A percentile compares a stretch with the other conserved stretches of the same genome.
Evolutionary conservation across 139 green algal species (phyloP).

Genomic region (Parachlorella kessleri): DNA sequence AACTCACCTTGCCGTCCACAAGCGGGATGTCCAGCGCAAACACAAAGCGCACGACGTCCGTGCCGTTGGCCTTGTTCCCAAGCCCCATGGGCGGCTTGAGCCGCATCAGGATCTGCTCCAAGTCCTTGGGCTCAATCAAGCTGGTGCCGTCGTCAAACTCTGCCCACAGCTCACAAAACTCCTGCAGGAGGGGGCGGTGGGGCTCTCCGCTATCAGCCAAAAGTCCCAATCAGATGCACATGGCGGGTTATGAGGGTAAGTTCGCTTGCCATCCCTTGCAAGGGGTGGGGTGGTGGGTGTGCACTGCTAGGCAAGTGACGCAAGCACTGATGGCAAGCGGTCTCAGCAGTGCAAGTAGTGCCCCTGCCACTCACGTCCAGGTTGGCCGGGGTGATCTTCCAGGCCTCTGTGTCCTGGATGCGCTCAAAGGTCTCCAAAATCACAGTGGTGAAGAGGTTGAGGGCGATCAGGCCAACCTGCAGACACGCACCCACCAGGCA

Average conservation of each 20-base stretch:
- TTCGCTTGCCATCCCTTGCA: too few relatives aligned
- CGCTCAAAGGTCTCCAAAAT: conserved; percentile 83
- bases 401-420: conserved; percentile 61
- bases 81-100: conserved; percentile 76
- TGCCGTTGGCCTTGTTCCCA: conserved; percentile 53
- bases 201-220: too few relatives aligned
- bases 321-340: too few relatives aligned
- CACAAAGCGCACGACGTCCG: conserved; percentile 77
- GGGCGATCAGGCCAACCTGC: not conserved
- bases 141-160: conserved; percentile 77
- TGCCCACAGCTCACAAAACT: conserved; percentile 78
- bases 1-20: conserved; percentile 51
- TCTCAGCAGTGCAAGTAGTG: too few relatives aligned
- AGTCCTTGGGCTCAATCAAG: conserved; percentile 59
- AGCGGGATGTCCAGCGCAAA: conserved; percentile 82
- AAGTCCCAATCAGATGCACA: too few relatives aligned
- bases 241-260: too few relatives aligned
- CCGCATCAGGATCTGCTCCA: conserved; percentile 68
- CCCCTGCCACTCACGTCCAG: conserved; percentile 27
- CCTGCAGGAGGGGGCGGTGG: conserved; percentile 43
- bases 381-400: conserved; percentile 27
- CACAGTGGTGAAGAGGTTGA: conserved; percentile 76
- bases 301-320: too few relatives aligned
- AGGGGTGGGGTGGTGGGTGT: too few relatives aligned
- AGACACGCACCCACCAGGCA: too few relatives aligned